Conservation (phyloP, 139 green algal genomes). For the Edaphochlamys debaryana region DNA sequence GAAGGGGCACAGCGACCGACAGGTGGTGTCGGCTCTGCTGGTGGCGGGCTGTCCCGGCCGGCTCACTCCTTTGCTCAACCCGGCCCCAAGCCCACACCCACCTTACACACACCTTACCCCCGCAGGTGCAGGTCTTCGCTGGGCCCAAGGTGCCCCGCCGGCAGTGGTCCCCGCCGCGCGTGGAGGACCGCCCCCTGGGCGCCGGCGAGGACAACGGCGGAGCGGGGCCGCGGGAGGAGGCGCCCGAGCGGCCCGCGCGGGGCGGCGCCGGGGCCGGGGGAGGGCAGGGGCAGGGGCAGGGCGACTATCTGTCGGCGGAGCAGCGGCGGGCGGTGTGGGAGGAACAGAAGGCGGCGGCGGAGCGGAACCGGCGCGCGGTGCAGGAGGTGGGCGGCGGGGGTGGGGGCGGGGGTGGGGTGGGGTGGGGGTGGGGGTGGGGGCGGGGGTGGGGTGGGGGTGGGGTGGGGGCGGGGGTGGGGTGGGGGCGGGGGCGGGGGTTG, state of each 20-base stretch:
- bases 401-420: too few relatives aligned
- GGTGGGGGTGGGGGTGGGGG: too few relatives aligned
- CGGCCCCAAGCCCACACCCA: too few relatives aligned
- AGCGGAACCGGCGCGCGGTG: slow-evolving; percentile 60
- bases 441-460: too few relatives aligned
- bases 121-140: slow-evolving; percentile 9
- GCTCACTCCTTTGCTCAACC: too few relatives aligned
- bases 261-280: not conserved
- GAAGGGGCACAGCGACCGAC: too few relatives aligned
- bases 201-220: not conserved
- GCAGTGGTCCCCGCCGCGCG: slow-evolving; percentile 34
- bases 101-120: too few relatives aligned
- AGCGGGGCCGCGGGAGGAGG: not conserved
- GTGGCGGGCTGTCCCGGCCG: too few relatives aligned
- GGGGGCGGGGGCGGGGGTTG: too few relatives aligned
- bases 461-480: too few relatives aligned
- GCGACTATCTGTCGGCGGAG: slow-evolving; percentile 20
- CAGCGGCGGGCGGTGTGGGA: slow-evolving; percentile 63
- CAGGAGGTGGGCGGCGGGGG: slow-evolving; percentile 12
- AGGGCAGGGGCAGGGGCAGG: not conserved
- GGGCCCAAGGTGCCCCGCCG: not conserved
- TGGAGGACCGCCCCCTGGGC: not conserved
- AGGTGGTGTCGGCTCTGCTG: too few relatives aligned
- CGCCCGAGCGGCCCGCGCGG: not conserved
- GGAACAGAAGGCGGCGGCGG: slow-evolving; percentile 60